Conservation (phyloP, 2,329 filamentous ascomycete species). For the Botrytis cinerea region DNA sequence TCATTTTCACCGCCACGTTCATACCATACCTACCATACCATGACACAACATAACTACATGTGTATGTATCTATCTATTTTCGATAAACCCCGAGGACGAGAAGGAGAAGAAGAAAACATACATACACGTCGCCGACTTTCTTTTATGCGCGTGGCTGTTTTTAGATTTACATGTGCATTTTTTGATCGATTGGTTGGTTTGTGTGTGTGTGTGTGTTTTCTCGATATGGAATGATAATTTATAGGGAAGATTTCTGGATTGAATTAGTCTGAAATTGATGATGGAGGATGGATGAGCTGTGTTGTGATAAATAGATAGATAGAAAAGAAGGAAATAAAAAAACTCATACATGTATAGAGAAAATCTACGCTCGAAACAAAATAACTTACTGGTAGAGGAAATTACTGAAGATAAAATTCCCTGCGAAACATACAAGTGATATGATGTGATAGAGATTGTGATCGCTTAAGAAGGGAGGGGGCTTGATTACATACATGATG, state of each 20-base stretch:
- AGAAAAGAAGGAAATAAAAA: not conserved
- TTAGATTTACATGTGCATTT: not conserved
- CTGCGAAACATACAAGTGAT: not conserved
- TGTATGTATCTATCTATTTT: not conserved
- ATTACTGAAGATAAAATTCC: not conserved
- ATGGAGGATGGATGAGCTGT: not conserved
- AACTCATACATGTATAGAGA: no score
- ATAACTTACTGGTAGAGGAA: not conserved
- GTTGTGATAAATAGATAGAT: not conserved
- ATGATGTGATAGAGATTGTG: not conserved
- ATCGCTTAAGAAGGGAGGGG: not conserved
- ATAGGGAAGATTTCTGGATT: not conserved
- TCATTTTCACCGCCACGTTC: not conserved
- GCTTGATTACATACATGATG: not conserved
- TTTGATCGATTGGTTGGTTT: not conserved
- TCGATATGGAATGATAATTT: not conserved
- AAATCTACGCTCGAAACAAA: not conserved
- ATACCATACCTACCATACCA: not conserved
- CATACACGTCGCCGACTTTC: not conserved
- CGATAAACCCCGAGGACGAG: not conserved
- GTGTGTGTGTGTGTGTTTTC: not conserved
- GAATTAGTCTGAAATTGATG: not conserved
- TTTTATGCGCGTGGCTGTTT: not conserved
- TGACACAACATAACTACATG: not conserved
- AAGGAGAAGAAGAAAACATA: not conserved